These are phyloP conservation scores for Solanum gandarillasii DNA, from an alignment of 257 asterid species.

Conservation along the genomic window DNA sequence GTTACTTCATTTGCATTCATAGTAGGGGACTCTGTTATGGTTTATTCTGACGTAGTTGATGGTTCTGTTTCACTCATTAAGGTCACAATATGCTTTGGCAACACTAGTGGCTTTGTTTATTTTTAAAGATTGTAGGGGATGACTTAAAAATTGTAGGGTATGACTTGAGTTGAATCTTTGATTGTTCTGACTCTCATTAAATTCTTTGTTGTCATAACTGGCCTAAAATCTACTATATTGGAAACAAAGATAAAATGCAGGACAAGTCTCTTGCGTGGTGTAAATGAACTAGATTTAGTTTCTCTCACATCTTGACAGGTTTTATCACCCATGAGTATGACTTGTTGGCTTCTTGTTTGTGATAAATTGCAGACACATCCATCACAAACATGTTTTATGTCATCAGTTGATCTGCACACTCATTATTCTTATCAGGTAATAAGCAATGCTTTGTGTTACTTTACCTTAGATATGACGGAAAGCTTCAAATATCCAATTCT, in stretches of 20 bases:
- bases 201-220: background rate
- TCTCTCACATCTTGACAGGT: background rate
- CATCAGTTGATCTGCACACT: conserved; percentile 96
- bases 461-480: background rate
- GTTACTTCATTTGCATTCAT: background rate
- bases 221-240: background rate
- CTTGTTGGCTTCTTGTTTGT: conserved; percentile 7
- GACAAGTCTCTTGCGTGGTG: background rate
- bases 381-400: conserved; percentile 95
- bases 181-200: background rate
- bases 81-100: background rate
- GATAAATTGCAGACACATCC: conserved; percentile 88
- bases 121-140: background rate
- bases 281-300: background rate
- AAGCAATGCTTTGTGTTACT: background rate
- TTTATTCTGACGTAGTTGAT: background rate
- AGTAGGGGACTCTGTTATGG: background rate
- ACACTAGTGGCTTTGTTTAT: background rate
- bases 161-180: background rate
- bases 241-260: background rate
- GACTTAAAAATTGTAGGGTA: background rate
- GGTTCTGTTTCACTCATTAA: background rate
- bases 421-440: conserved; percentile 97
- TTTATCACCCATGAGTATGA: background rate
- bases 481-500: background rate